Evolutionary conservation across 2,329 filamentous ascomycete species (phyloP).

Genomic region (Hypoxylon rubiginosum): DNA sequence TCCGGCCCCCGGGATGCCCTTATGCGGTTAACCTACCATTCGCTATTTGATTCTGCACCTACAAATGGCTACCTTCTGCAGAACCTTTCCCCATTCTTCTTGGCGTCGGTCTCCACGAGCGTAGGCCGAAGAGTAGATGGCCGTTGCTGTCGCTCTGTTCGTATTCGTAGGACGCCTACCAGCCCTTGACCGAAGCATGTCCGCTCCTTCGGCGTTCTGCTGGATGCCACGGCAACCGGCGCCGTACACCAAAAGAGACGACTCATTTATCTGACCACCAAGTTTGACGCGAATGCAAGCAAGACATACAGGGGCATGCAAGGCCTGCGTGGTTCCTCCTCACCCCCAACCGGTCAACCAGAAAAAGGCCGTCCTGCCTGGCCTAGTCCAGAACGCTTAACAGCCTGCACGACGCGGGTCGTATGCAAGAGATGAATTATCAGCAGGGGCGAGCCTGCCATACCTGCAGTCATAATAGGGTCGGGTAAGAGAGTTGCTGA

Average conservation of each 20-base stretch:
- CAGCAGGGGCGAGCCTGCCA: constrained; percentile 24
- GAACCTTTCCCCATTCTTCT: not conserved
- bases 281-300: constrained; percentile 16
- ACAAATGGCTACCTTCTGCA: not conserved
- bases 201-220: not conserved
- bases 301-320: constrained; percentile 18
- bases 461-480: constrained; percentile 33
- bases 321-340: not conserved
- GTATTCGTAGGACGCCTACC: not conserved
- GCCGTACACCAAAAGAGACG: not conserved
- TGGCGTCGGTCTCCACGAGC: not conserved
- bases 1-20: constrained; percentile 1
- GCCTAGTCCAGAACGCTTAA: constrained; percentile 22
- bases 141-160: not conserved
- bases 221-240: not conserved
- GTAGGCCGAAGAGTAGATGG: not conserved
- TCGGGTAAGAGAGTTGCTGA: constrained; percentile 28
- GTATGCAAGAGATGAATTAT: constrained; percentile 28
- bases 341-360: constrained; percentile 16
- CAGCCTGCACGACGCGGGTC: constrained; percentile 16
- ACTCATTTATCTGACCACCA: constrained; percentile 8
- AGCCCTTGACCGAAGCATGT: not conserved
- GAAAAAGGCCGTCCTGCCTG: constrained; percentile 4
- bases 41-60: constrained; percentile 3
- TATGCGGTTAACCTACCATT: not conserved